These are phyloP conservation scores for Neckera pumila DNA, from an alignment of 225 moss, liverwort and hornwort genomes.

Conservation along the genomic window DNA sequence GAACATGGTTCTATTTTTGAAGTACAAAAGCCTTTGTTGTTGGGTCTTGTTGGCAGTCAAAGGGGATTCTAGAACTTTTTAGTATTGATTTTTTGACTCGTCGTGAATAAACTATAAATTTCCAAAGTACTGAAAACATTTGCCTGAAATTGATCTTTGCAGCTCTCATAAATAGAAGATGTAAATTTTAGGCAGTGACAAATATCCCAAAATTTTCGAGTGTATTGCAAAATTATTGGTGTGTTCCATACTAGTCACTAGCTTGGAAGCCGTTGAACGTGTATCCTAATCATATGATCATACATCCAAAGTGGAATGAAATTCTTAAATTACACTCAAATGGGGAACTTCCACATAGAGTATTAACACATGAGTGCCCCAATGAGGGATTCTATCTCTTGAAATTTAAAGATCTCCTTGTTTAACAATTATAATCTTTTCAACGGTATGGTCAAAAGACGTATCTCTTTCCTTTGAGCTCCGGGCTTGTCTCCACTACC, in stretches of 20 bases:
- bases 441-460: too few relatives aligned
- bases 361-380: too few relatives aligned
- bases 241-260: neutral
- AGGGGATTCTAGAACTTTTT: neutral
- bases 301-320: neutral
- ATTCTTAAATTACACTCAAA: neutral
- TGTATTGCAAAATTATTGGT: neutral
- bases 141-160: accelerated
- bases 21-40: too few relatives aligned
- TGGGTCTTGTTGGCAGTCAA: too few relatives aligned
- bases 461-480: too few relatives aligned
- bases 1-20: too few relatives aligned
- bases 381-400: too few relatives aligned
- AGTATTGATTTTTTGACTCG: neutral
- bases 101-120: neutral
- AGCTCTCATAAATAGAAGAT: neutral
- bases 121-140: neutral
- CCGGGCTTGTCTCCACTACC: too few relatives aligned
- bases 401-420: too few relatives aligned
- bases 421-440: too few relatives aligned
- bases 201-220: too few relatives aligned
- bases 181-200: neutral
- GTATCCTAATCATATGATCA: neutral
- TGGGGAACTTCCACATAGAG: neutral
- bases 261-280: accelerated